Conservation (phyloP, 1,284 basidiomycete species). For the Tilletia setariae region DNA sequence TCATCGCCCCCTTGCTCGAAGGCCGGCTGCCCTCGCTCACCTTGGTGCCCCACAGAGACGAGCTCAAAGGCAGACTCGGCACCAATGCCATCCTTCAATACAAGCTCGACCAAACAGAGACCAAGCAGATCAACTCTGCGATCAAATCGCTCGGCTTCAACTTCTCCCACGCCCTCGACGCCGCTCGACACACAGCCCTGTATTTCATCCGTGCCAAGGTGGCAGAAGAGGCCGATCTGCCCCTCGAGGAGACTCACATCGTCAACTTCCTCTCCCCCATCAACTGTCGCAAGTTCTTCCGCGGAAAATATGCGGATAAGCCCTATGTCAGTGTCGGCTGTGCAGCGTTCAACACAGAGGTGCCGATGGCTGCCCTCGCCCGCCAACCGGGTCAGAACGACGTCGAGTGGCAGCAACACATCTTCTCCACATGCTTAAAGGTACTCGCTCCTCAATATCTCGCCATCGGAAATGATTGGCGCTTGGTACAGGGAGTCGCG, state of each 20-base stretch:
- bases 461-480: neutral
- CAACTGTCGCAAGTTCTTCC: slow-evolving; percentile 14
- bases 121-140: slow-evolving; percentile 9
- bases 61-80: neutral
- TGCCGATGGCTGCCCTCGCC: neutral
- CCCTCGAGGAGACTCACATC: slow-evolving; percentile 15
- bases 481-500: neutral
- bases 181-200: slow-evolving; percentile 12
- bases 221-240: neutral
- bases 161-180: slow-evolving; percentile 10
- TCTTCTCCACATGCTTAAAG: neutral
- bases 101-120: slow-evolving; percentile 2
- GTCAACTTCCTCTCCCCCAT: slow-evolving; percentile 16
- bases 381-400: slow-evolving; percentile 10
- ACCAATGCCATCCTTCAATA: neutral
- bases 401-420: neutral
- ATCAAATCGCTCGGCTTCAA: slow-evolving; percentile 1
- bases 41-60: neutral
- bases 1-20: slow-evolving; percentile 6
- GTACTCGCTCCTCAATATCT: slow-evolving; percentile 13
- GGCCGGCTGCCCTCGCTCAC: slow-evolving; percentile 5
- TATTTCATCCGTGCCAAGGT: slow-evolving; percentile 11
- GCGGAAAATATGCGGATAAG: slow-evolving; percentile 1
- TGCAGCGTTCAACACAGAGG: slow-evolving; percentile 15
- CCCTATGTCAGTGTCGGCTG: slow-evolving; percentile 8